Base-by-base conservation (phyloP, 2,329 filamentous ascomycete genomes). In the Penicillium brevicompactum region DNA sequence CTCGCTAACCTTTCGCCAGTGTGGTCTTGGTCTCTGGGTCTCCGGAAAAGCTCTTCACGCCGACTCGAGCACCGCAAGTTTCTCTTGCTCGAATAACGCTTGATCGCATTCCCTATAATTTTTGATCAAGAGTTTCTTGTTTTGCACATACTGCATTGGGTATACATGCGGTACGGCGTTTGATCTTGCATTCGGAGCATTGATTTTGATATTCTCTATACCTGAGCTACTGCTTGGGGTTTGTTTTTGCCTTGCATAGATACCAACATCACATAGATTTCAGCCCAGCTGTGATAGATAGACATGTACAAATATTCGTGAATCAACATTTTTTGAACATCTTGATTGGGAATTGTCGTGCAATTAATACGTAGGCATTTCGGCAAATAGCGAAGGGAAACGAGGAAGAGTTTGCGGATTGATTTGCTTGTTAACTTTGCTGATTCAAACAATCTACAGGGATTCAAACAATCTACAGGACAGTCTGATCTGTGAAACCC, bases 31-130 rank as follows among this genome's bases (percentile, higher is more conserved):
- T 21, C 67, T 72, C 10, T 72, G 66, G 51, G 68, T 71, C 21
- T 72, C 70, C 8, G 69, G 70, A 3, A 72, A 71, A 44, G 65
- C 68, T n/a, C 62, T 72, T 21, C 69, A 72, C 27, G 69, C 72
- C 40, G 63, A 70, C 40, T 62, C 68, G 27, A 66, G 65, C 51
- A 64, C 60, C 30, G 60, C 60, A 6, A 72, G 68, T 52, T 72
- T 72, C 56, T 70, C 70, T 5, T 72, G 70, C 41, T 65, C 64
- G 13, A 69, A 64, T 45, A 70, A 64, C 61, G 62, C 65, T 22
- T 69, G 37, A 60, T n/a, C 40, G 31, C 32, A 60, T 11, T 34
- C 24, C 41, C 16, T 21, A 3, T 13, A 14, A 2, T 22, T 8
- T 31, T 22, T 42, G 11, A 38, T 5, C 5, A 31, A 27, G 14